Base-by-base conservation (phyloP, 2,329 filamentous ascomycete species). In the Akanthomyces muscarius region DNA sequence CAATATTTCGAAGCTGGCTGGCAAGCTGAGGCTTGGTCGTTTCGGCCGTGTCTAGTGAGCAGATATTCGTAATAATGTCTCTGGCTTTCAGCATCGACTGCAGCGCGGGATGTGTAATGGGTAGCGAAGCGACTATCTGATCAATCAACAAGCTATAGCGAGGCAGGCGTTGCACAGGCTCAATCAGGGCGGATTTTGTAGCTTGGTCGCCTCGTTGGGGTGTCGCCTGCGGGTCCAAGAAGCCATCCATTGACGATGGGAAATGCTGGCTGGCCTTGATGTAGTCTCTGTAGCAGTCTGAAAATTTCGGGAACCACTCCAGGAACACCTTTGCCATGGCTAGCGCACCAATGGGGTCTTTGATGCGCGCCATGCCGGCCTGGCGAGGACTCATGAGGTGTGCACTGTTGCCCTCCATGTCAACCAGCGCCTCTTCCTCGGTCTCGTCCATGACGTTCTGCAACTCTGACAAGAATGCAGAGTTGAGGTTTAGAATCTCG, bases 71-170 rank as follows among this genome's bases (percentile, higher is more conserved):
- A 68, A 99, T 92, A 60, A 97, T 90, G 73, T 98, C 95, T 67
- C 94, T 85, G 0, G 95, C 93, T 72, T 92, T 93, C 48, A 97
- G 84, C 77, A 99, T 88, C 3, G 84, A 83, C 68, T 90, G 89
- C 60, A 97, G 82, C 0, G 93, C 93, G 3, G 92, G 91, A 72
- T 98, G 93, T 10, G 90, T 87, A 57, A 93, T 86, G 5, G 94
- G 93, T 21, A 98, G 83, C 65, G 90, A 92, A 67, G 89, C 87
- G 54, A 95, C 86, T 71, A 99, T 97, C 71, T 96, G 93, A 77
- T 99, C 95, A 69, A 99, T 98, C 71, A 98, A 89, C 42, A 99
- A 81, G 71, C 92, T 97, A 77, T 99, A 99, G 30, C 95, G 89
- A 30, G 95, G 95, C 59, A 99, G 83, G 59, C 95, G 85, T 75